Evolutionary conservation across 495 filamentous ascomycete genomes (phyloP).

Genomic region (Xylaria longipes): DNA sequence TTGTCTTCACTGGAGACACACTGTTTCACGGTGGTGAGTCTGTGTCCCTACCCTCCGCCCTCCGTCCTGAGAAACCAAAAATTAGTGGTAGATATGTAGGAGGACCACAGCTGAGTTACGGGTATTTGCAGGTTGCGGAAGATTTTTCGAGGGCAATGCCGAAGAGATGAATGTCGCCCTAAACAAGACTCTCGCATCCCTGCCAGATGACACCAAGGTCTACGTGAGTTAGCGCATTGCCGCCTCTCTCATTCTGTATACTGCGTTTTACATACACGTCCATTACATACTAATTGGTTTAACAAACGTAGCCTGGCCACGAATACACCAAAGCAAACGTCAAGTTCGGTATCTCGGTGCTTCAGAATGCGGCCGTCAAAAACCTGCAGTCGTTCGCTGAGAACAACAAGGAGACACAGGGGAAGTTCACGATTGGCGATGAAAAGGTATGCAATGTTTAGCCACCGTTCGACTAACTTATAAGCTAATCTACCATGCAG

Average conservation of each 20-base stretch:
- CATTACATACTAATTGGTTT: background rate
- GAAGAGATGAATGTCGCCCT: constrained; percentile 91
- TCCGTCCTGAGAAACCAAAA: background rate
- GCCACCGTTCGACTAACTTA: background rate
- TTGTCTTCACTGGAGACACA: constrained; percentile 95
- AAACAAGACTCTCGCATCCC: constrained; percentile 78
- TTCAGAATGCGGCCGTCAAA: constrained; percentile 75
- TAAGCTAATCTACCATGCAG: constrained; percentile 49
- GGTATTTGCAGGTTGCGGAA: constrained; percentile 76
- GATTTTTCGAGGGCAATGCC: constrained; percentile 93
- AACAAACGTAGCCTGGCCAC: constrained; percentile 73
- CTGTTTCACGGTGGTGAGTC: constrained; percentile 85
- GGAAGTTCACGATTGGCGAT: constrained; percentile 95
- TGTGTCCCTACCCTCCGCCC: background rate
- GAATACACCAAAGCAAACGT: constrained; percentile 97
- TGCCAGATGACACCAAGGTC: constrained; percentile 93
- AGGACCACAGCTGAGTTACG: constrained; percentile 14
- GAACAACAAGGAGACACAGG: constrained; percentile 85
- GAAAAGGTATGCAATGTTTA: constrained; percentile 74
- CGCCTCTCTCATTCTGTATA: background rate
- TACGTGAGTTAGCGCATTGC: constrained; percentile 64
- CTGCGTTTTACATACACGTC: background rate
- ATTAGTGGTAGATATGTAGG: background rate
- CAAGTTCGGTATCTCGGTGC: constrained; percentile 79
- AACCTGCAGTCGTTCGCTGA: constrained; percentile 78